Evolutionary conservation across 805 yeast genomes (phyloP).

Genomic region (Hanseniaspora jakobsenii): DNA sequence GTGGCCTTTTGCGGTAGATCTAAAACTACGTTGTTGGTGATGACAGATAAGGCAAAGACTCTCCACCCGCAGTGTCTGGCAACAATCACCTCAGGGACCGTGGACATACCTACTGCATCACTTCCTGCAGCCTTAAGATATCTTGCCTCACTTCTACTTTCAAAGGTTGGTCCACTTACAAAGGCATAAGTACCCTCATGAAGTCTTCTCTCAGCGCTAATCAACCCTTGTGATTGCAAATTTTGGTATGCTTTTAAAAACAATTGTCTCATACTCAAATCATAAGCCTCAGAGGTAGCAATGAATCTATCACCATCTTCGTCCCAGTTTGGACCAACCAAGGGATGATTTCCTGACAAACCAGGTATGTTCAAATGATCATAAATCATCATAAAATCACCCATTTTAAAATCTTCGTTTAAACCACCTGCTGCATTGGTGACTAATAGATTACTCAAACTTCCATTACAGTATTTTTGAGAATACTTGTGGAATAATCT

Average conservation of each 20-base stretch:
- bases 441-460: conserved; percentile 43
- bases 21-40: conserved; percentile 72
- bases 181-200: conserved; percentile 81
- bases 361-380: conserved; percentile 93
- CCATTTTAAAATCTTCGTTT: conserved; percentile 53
- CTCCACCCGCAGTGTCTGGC: conserved; percentile 80
- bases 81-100: conserved; percentile 89
- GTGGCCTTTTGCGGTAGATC: conserved; percentile 43
- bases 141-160: conserved; percentile 83
- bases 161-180: conserved; percentile 90
- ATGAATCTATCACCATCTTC: conserved; percentile 75
- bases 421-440: conserved; percentile 97
- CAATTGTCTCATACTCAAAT: conserved; percentile 51
- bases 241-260: conserved; percentile 45
- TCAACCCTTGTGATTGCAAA: conserved; percentile 27
- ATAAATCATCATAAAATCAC: conserved; percentile 79
- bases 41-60: conserved; percentile 73
- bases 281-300: conserved; percentile 84
- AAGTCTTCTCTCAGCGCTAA: conserved; percentile 36
- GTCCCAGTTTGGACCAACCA: conserved; percentile 75
- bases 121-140: conserved; percentile 62
- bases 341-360: conserved; percentile 73
- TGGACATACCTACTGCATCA: conserved; percentile 95
- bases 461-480: conserved; percentile 37
- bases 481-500: conserved; percentile 46